Conservation (phyloP, 192 early-diverging fungal species). For the Linnemannia hyalina region DNA sequence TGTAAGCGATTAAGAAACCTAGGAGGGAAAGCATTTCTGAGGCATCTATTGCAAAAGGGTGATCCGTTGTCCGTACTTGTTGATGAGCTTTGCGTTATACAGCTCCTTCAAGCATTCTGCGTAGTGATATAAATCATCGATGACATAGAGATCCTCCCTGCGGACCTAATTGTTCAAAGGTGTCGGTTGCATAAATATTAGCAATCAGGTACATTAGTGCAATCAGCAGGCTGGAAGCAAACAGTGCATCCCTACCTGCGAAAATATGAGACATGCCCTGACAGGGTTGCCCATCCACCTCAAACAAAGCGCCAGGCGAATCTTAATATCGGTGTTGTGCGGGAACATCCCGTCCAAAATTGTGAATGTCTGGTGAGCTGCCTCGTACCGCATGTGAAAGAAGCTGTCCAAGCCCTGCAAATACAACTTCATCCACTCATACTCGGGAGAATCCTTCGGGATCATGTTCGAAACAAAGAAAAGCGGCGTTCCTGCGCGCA, state of each 20-base stretch:
- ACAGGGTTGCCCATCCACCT: conserved; percentile 26
- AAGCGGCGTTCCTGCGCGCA: conserved; percentile 10
- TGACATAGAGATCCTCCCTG: conserved; percentile 18
- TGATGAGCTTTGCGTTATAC: conserved; percentile 1
- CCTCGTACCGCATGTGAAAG: conserved; percentile 24
- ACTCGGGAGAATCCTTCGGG: conserved; percentile 18
- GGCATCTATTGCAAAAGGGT: background rate
- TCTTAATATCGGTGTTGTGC: conserved; percentile 21
- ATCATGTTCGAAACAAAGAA: conserved; percentile 31
- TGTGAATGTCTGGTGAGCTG: background rate
- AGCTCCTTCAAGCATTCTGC: conserved; percentile 18
- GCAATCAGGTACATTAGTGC: background rate
- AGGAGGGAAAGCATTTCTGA: background rate
- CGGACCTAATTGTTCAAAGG: conserved; percentile 19
- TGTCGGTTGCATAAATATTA: background rate
- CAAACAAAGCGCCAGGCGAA: conserved; percentile 27
- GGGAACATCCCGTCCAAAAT: conserved; percentile 26
- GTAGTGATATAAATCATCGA: conserved; percentile 42
- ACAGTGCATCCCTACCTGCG: conserved; percentile 14
- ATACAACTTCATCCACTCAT: conserved; percentile 38
- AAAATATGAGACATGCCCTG: conserved; percentile 16
- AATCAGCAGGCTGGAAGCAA: background rate
- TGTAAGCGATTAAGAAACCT: too few species aligned
- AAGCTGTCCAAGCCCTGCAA: conserved; percentile 29
- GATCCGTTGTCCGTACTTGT: conserved; percentile 12